These are phyloP conservation scores for Arabidopsis arenosa DNA, from an alignment of 345 rosid genomes.

Conservation along the genomic window DNA sequence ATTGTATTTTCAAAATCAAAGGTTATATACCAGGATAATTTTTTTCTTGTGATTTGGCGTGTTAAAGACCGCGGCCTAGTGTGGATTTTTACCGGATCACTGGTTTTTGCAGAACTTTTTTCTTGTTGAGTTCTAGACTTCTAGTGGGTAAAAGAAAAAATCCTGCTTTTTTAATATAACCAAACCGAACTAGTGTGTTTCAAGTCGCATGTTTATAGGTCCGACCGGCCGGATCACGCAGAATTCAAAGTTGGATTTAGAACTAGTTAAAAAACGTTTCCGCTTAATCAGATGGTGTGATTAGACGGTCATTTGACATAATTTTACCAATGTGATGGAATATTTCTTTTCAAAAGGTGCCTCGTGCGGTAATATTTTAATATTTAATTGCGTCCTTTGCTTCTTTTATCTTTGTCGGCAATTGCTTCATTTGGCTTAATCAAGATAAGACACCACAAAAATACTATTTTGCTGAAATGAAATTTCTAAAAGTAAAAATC, in stretches of 20 bases:
- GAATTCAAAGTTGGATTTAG: neutral
- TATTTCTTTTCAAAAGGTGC: slow-evolving; percentile 4
- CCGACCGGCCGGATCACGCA: neutral
- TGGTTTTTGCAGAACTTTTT: too few relatives aligned
- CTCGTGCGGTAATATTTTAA: slow-evolving; percentile 27
- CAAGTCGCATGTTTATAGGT: neutral
- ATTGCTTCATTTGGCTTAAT: slow-evolving; percentile 5
- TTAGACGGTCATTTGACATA: slow-evolving; percentile 19
- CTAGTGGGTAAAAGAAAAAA: neutral
- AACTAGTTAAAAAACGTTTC: neutral
- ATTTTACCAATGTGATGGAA: slow-evolving; percentile 19
- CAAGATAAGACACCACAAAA: slow-evolving; percentile 5
- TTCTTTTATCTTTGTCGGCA: neutral
- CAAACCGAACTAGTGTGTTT: neutral
- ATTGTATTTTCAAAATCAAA: too few relatives aligned
- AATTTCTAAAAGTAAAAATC: neutral
- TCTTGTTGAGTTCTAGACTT: too few relatives aligned
- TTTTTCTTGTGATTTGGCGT: too few relatives aligned
- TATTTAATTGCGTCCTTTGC: neutral
- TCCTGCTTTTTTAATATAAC: neutral
- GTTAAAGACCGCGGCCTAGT: too few relatives aligned
- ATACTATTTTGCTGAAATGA: slow-evolving; percentile 8
- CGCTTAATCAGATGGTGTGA: neutral
- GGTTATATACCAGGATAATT: too few relatives aligned
- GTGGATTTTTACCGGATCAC: too few relatives aligned